Base-by-base conservation (phyloP, 2,329 filamentous ascomycete species). In the Colletotrichum sidae region DNA sequence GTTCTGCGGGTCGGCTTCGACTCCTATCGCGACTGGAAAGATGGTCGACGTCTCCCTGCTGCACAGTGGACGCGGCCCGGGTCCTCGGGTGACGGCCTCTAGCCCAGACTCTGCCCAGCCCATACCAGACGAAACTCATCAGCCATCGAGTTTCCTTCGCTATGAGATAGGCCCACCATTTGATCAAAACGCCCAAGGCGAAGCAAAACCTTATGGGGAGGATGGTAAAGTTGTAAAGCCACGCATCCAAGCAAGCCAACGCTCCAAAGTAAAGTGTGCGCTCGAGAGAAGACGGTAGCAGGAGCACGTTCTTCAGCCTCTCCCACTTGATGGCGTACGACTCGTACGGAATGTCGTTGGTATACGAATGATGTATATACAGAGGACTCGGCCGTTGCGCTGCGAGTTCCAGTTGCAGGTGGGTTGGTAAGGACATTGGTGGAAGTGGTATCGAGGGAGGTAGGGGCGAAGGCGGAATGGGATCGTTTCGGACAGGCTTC, bases 201-300 rank as follows among this genome's bases (percentile, higher is more conserved):
- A 94, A 91, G 58, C 92, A 77, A 71, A 99, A 98, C 2, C 96
- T 88, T 65, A 99, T 85, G 0, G 96, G 96, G 0, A 99, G 82
- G 49, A 99, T 97, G 0, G 96, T 99, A 72, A 99, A 96, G 1
- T 93, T 96, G 79, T 97, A 96, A 1, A 99, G 86, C 94, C 95
- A 99, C 2, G 95, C 92, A 76, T 99, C 96, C 6, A 99, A 83
- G 78, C 96, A 99, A 7, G 95, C 94, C 39, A 98, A 79, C 0
- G 92, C 90, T 7, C 96, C 96, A 78, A 99, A 98, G 65, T 90
- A 88, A 6, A 99, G 85, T 0, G 94, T 91, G 50, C 91, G 87
- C 78, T 99, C 96, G 6, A 99, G 84, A 67, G 91, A 92, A 0
- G 88, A 86, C 0, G 95, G 94, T 4, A 99, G 81, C 34, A 94